Evolutionary conservation across 352 stramenopile genomes (phyloP).

Genomic region (Phytophthora crassamura): DNA sequence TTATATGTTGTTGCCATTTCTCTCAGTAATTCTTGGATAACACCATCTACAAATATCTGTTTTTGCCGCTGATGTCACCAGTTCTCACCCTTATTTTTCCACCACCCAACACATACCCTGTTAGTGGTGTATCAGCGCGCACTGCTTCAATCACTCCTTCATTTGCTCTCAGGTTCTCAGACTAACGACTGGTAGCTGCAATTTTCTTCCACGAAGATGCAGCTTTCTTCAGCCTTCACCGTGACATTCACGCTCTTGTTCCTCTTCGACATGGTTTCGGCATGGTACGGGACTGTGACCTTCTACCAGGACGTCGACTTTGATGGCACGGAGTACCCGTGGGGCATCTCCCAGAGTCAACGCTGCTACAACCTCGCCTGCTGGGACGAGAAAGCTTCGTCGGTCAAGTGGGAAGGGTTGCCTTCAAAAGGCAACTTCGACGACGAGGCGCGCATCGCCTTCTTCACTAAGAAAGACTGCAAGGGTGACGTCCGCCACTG

Average conservation of each 20-base stretch:
- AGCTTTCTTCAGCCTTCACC: too few species aligned
- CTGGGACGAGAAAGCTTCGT: slow-evolving; percentile 33
- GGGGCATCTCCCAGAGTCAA: slow-evolving; percentile 28
- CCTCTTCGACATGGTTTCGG: slow-evolving; percentile 11
- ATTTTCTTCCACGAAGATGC: too few species aligned
- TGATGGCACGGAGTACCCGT: slow-evolving; percentile 21
- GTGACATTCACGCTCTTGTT: background rate
- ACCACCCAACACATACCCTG: too few species aligned
- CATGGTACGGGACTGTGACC: slow-evolving; percentile 27
- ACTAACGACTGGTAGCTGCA: too few species aligned
- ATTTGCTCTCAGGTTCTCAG: too few species aligned
- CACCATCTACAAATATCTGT: too few species aligned
- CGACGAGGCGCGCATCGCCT: slow-evolving; percentile 32
- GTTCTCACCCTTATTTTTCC: too few species aligned
- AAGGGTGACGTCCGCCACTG: slow-evolving; percentile 28
- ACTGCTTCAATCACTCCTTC: too few species aligned
- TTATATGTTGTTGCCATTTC: too few species aligned
- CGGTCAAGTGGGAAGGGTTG: slow-evolving; percentile 35
- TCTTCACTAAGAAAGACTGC: slow-evolving; percentile 35
- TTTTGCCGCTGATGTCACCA: too few species aligned
- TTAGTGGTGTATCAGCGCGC: too few species aligned
- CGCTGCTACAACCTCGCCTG: slow-evolving; percentile 37
- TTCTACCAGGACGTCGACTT: slow-evolving; percentile 25
- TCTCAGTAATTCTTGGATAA: too few species aligned
- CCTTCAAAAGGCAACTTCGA: slow-evolving; percentile 18